These are phyloP conservation scores for Marasmius fiardii DNA, from an alignment of 1,284 basidiomycete species.

Conservation along the genomic window DNA sequence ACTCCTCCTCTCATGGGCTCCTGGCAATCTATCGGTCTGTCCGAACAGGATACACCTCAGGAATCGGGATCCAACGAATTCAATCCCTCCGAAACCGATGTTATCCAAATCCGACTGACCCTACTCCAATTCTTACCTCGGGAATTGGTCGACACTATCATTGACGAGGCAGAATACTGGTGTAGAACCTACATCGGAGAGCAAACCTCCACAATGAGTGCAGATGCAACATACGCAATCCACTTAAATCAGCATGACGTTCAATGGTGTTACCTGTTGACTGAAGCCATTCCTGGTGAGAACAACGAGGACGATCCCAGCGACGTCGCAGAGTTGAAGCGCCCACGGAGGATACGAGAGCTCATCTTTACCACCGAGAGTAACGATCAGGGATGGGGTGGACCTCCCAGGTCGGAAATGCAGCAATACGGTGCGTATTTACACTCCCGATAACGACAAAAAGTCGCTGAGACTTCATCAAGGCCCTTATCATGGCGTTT, in stretches of 20 bases:
- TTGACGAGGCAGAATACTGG: slow-evolving; percentile 28
- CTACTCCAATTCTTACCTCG: slow-evolving; percentile 21
- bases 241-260: slow-evolving; percentile 18
- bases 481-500: slow-evolving; percentile 27
- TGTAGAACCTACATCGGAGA: slow-evolving; percentile 14
- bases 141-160: slow-evolving; percentile 25
- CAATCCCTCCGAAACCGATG: slow-evolving; percentile 21
- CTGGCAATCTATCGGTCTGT: neutral
- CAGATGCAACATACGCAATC: neutral
- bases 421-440: slow-evolving; percentile 3
- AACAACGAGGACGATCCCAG: slow-evolving; percentile 2
- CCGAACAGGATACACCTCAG: neutral
- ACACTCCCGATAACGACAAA: slow-evolving; percentile 8
- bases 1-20: neutral
- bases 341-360: slow-evolving; percentile 15
- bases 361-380: slow-evolving; percentile 24
- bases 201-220: no score
- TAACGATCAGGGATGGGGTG: slow-evolving; percentile 32
- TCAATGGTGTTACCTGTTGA: slow-evolving; percentile 30
- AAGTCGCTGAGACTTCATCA: neutral
- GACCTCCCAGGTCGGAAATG: slow-evolving; percentile 13
- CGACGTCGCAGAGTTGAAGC: neutral
- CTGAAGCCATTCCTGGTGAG: slow-evolving; percentile 21
- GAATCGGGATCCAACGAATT: neutral
- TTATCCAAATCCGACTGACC: slow-evolving; percentile 14